Evolutionary conservation across 345 rosid species (phyloP).

Genomic region (Barbarea vulgaris): DNA sequence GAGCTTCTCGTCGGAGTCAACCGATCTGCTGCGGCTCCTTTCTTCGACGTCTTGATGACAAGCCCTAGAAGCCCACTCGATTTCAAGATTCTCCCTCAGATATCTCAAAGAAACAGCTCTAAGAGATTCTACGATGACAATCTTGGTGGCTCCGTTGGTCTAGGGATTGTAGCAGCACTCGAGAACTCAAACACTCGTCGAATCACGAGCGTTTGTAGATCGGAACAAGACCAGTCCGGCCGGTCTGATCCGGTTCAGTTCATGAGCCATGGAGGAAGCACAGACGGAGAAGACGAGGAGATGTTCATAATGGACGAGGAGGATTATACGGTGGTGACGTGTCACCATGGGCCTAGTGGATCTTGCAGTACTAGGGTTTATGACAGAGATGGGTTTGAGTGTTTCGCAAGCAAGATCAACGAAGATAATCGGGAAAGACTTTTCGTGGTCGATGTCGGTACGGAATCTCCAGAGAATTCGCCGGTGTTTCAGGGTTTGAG

Average conservation of each 20-base stretch:
- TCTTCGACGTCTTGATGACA: constrained; percentile 43
- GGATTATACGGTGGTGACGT: constrained; percentile 64
- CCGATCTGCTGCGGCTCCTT: constrained; percentile 44
- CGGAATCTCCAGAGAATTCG: constrained; percentile 36
- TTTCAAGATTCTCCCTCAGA: constrained; percentile 45
- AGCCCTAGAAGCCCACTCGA: constrained; percentile 81
- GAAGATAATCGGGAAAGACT: constrained; percentile 7
- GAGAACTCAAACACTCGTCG: constrained; percentile 51
- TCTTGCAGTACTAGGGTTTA: constrained; percentile 59
- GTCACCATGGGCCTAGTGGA: constrained; percentile 51
- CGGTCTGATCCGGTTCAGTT: constrained; percentile 48
- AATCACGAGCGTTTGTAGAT: constrained; percentile 32
- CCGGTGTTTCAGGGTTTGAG: constrained; percentile 42
- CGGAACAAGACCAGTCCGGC: constrained; percentile 30
- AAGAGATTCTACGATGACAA: constrained; percentile 49
- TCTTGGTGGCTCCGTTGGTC: constrained; percentile 71
- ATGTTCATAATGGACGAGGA: constrained; percentile 57
- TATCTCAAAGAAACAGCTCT: constrained; percentile 63
- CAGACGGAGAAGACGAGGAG: constrained; percentile 46
- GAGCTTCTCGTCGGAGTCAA: constrained; percentile 63
- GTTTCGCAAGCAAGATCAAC: constrained; percentile 22
- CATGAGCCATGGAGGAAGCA: constrained; percentile 34
- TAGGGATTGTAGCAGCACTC: constrained; percentile 79
- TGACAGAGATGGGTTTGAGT: constrained; percentile 46
- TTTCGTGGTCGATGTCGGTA: constrained; percentile 28